Evolutionary conservation across 2,329 filamentous ascomycete genomes (phyloP).

Genomic region (Aspergillus novofumigatus): DNA sequence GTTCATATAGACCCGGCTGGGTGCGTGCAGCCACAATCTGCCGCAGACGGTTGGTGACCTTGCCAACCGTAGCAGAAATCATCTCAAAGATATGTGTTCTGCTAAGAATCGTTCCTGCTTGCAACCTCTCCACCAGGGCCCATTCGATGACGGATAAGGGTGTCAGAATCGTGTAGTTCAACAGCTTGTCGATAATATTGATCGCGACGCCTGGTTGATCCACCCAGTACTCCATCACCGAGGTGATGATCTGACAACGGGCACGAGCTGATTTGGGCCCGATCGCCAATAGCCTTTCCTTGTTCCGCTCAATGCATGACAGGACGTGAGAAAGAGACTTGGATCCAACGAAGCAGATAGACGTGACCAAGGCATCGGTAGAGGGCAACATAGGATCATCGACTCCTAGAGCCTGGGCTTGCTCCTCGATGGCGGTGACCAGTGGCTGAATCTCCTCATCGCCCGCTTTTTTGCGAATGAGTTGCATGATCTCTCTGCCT

Average conservation of each 20-base stretch:
- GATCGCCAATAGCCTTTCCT: constrained; percentile 77
- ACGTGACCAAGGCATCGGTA: constrained; percentile 89
- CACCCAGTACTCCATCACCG: constrained; percentile 88
- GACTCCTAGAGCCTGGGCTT: constrained; percentile 65
- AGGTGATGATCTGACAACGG: constrained; percentile 80
- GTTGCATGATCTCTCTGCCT: constrained; percentile 73
- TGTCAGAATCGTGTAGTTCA: constrained; percentile 93
- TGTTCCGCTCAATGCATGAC: constrained; percentile 91
- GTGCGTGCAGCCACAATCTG: constrained; percentile 67
- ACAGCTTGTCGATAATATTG: constrained; percentile 89
- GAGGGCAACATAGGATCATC: constrained; percentile 75
- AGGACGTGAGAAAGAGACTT: constrained; percentile 96
- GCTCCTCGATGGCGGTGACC: constrained; percentile 75
- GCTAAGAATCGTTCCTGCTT: constrained; percentile 64
- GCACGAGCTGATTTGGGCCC: constrained; percentile 71
- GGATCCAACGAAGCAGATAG: constrained; percentile 87
- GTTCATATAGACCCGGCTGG: constrained; percentile 51
- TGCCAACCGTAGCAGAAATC: constrained; percentile 79
- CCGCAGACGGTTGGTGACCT: constrained; percentile 81
- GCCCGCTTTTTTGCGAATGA: constrained; percentile 77
- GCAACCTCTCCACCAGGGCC: constrained; percentile 67
- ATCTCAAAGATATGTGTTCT: constrained; percentile 82
- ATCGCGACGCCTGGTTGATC: constrained; percentile 89
- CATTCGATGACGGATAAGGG: constrained; percentile 84
- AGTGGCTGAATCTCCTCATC: constrained; percentile 83